Percentiles rank a stretch among this genome's conserved stretches.
Evolutionary conservation across 768 basidiomycete genomes (phyloP).

Genomic region (Leccinum disarticulatum): DNA sequence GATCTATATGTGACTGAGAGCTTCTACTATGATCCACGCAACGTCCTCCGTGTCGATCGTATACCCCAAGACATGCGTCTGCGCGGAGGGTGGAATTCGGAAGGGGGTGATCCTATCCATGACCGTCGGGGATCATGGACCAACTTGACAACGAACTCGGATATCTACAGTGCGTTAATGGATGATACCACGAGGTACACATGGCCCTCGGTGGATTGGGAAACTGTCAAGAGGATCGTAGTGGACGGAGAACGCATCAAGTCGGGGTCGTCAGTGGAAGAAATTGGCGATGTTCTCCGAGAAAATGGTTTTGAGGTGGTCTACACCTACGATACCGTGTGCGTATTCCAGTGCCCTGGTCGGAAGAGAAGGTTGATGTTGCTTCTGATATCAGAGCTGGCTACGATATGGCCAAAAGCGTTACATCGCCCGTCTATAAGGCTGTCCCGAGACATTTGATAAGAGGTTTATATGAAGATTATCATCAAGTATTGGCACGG

Average conservation of each 20-base stretch:
- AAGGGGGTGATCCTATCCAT: constrained; percentile 14
- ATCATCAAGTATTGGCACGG: constrained; percentile 29
- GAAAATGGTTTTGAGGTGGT: constrained; percentile 42
- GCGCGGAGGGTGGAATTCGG: constrained; percentile 31
- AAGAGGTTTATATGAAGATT: constrained; percentile 42
- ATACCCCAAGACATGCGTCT: constrained; percentile 33
- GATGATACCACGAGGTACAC: constrained; percentile 3
- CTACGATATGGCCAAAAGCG: constrained; percentile 40
- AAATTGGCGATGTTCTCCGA: constrained; percentile 33
- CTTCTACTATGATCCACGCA: constrained; percentile 37
- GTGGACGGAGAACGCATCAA: constrained; percentile 22
- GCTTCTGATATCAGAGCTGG: constrained; percentile 29
- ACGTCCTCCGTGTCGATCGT: constrained; percentile 37
- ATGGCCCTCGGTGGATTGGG: constrained; percentile 28
- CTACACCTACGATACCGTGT: constrained; percentile 43
- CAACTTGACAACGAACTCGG: constrained; percentile 11
- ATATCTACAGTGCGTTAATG: constrained; percentile 20
- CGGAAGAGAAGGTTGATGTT: not conserved
- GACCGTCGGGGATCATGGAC: constrained; percentile 25
- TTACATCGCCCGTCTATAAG: constrained; percentile 35
- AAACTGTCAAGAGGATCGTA: constrained; percentile 20
- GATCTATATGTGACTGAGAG: constrained; percentile 38
- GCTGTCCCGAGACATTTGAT: constrained; percentile 34
- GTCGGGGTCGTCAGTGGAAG: constrained; percentile 24
- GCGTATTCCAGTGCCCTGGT: constrained; percentile 18